These are phyloP conservation scores for Hyphopichia burtonii DNA, from an alignment of 1,139 yeast genomes.

Conservation along the genomic window DNA sequence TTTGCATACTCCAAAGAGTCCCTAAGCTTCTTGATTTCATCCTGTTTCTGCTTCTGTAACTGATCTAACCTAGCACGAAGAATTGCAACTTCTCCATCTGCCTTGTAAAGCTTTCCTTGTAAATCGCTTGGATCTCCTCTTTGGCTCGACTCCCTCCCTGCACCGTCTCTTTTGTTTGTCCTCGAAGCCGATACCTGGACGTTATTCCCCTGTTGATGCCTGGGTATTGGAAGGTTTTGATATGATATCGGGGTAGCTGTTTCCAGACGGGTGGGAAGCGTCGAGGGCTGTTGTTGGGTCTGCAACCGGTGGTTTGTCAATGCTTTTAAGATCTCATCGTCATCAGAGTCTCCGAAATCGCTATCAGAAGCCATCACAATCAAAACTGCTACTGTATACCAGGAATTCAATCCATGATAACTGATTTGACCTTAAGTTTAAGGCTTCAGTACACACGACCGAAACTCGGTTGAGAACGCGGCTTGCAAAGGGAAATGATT, in stretches of 20 bases:
- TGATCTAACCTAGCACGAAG: constrained; percentile 62
- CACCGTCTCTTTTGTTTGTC: too few relatives aligned
- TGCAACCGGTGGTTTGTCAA: not conserved
- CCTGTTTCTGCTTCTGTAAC: constrained; percentile 42
- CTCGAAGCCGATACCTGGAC: too few relatives aligned
- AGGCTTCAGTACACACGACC: not conserved
- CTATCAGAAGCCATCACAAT: constrained; percentile 19
- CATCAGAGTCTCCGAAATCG: constrained; percentile 44
- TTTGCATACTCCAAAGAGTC: constrained; percentile 28
- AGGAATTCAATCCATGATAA: too few relatives aligned
- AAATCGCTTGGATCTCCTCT: too few relatives aligned
- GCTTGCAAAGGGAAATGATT: not conserved
- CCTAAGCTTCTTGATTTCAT: constrained; percentile 43
- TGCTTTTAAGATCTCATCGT: constrained; percentile 15
- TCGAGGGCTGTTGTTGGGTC: not conserved
- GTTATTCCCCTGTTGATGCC: not conserved
- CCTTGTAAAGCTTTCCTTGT: constrained; percentile 37
- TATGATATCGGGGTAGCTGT: not conserved
- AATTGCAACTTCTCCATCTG: constrained; percentile 79
- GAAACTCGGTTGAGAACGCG: not conserved
- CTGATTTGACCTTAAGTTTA: too few relatives aligned
- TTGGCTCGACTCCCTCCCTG: too few relatives aligned
- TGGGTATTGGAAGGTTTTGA: constrained; percentile 1
- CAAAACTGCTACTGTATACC: too few relatives aligned
- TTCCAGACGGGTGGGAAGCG: not conserved